These are phyloP conservation scores for Pinus taeda DNA, from an alignment of 75 land plant species.

Conservation along the genomic window DNA sequence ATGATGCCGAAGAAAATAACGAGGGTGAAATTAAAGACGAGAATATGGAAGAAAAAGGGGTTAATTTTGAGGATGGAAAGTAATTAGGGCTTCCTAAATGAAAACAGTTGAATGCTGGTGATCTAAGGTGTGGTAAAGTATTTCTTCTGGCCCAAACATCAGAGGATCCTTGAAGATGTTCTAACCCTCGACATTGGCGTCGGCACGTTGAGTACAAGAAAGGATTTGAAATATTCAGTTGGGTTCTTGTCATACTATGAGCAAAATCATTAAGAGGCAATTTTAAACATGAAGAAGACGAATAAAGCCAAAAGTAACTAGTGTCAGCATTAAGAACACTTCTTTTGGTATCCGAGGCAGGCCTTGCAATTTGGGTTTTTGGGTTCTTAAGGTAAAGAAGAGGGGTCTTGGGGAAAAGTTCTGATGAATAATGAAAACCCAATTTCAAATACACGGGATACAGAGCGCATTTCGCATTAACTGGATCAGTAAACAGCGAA, in stretches of 20 bases:
- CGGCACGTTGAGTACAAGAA: not conserved
- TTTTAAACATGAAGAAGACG: not conserved
- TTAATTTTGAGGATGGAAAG: not conserved
- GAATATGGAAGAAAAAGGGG: not conserved
- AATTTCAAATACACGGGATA: not conserved
- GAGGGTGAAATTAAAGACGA: slow-evolving; percentile 4
- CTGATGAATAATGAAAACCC: not conserved
- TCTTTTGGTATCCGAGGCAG: not conserved
- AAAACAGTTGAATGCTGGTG: not conserved
- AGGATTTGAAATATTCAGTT: not conserved
- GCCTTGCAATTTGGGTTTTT: not conserved
- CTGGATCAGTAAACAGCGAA: not conserved
- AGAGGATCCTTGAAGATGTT: not conserved
- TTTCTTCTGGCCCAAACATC: not conserved
- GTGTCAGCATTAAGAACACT: not conserved
- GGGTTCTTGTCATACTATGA: not conserved
- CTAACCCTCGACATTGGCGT: not conserved
- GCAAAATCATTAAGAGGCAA: not conserved
- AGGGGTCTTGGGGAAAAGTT: not conserved
- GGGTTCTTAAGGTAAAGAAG: not conserved
- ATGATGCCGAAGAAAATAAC: not conserved
- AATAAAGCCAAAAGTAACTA: not conserved
- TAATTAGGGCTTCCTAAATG: not conserved
- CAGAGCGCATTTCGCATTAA: not conserved
- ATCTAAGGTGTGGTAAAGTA: not conserved